phyloP scores from a whole-genome alignment of 345 rosid genomes.

The Anastatica hierochuntica region DNA sequence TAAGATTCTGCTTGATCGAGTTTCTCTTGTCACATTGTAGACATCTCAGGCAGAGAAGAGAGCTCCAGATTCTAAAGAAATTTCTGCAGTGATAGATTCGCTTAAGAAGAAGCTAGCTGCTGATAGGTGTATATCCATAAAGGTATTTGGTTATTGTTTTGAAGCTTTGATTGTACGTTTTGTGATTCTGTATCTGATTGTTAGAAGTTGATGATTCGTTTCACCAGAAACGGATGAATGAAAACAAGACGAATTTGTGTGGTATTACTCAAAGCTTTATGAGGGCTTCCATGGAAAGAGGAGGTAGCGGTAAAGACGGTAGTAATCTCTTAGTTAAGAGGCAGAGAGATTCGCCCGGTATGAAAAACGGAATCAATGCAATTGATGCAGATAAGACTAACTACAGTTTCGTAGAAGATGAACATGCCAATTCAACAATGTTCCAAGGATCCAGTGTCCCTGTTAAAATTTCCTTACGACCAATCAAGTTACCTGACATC shows the following conservation, averaged over 20 bases:
- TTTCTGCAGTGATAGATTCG: conserved; percentile 47
- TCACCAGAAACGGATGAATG: conserved; percentile 68
- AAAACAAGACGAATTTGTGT: conserved; percentile 51
- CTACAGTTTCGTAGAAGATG: conserved; percentile 48
- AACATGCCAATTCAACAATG: conserved; percentile 42
- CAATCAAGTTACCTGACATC: conserved; percentile 63
- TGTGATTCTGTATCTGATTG: conserved; percentile 14
- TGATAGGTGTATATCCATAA: conserved; percentile 45
- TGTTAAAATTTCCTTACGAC: conserved; percentile 62
- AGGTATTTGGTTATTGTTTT: conserved; percentile 32
- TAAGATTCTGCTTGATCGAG: background rate
- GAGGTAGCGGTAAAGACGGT: conserved; percentile 31
- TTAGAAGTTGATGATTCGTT: background rate
- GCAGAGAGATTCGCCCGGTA: conserved; percentile 58
- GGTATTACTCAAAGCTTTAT: conserved; percentile 45
- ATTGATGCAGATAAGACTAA: conserved; percentile 45
- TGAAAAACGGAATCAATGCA: conserved; percentile 49
- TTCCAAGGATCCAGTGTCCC: conserved; percentile 72
- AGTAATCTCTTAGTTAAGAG: conserved; percentile 61
- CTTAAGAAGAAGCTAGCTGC: conserved; percentile 59
- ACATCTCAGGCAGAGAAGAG: conserved; percentile 20
- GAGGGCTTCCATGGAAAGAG: conserved; percentile 48
- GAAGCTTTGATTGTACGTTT: background rate
- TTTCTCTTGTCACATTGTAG: background rate
- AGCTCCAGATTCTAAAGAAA: conserved; percentile 31